phyloP scores from a whole-genome alignment of 768 basidiomycete genomes.

The Amanita rubescens region DNA sequence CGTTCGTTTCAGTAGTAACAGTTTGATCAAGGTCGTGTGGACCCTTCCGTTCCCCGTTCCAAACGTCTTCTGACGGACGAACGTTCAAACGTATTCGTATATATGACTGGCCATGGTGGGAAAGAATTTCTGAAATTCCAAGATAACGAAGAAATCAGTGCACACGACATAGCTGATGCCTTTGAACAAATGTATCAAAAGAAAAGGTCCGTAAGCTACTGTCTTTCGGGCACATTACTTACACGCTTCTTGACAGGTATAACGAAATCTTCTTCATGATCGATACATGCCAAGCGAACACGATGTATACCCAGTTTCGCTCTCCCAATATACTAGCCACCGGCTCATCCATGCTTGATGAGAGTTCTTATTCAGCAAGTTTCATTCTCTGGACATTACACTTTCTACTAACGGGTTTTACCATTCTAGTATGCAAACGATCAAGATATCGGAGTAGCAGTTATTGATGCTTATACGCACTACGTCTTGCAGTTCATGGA shows the following conservation, averaged over 20 bases:
- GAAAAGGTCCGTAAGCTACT: constrained; percentile 48
- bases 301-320: constrained; percentile 89
- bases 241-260: constrained; percentile 42
- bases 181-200: constrained; percentile 99
- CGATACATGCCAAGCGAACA: constrained; percentile 97
- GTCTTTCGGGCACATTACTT: not conserved
- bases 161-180: constrained; percentile 95
- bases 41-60: constrained; percentile 78
- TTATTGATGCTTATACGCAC: constrained; percentile 94
- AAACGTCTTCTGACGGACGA: constrained; percentile 91
- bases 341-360: constrained; percentile 73
- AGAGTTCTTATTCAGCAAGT: constrained; percentile 90
- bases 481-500: constrained; percentile 89
- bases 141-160: constrained; percentile 96
- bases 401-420: constrained; percentile 1
- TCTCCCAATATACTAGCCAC: constrained; percentile 91
- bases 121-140: constrained; percentile 99
- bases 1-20: not conserved
- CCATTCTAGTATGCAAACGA: constrained; percentile 81
- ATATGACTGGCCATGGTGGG: constrained; percentile 98
- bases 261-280: constrained; percentile 98
- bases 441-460: constrained; percentile 88
- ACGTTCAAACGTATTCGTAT: constrained; percentile 89
- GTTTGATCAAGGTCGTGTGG: constrained; percentile 59
- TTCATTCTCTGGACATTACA: not conserved